phyloP scores from a whole-genome alignment of 1,284 basidiomycete species.

The Neonothopanus nambi region DNA sequence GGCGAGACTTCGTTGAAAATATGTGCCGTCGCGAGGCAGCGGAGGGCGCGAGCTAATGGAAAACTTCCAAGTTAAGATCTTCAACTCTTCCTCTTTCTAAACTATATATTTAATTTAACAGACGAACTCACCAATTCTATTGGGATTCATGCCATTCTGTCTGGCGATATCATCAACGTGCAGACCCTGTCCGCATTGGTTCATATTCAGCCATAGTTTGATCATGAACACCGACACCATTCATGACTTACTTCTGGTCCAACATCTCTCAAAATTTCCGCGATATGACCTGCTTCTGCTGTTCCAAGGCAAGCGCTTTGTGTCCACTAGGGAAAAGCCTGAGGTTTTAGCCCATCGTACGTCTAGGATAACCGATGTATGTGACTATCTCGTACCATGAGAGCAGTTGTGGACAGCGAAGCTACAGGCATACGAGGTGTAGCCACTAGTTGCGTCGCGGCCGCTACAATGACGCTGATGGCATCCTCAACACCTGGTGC shows the following conservation, averaged over 20 bases:
- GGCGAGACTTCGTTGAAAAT: slow-evolving; percentile 37
- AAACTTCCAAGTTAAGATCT: too few relatives aligned
- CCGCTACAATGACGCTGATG: slow-evolving; percentile 1
- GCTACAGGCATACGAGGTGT: not conserved
- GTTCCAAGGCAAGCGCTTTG: too few relatives aligned
- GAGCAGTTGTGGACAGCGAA: not conserved
- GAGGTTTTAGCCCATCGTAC: too few relatives aligned
- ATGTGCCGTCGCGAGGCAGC: slow-evolving; percentile 35
- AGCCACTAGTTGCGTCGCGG: slow-evolving; percentile 3
- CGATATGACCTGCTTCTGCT: not conserved
- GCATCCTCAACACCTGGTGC: not conserved
- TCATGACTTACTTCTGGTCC: not conserved
- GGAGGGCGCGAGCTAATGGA: slow-evolving; percentile 32
- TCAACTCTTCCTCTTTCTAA: too few relatives aligned
- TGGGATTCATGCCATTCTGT: slow-evolving; percentile 27
- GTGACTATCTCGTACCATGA: not conserved
- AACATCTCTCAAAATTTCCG: slow-evolving; percentile 5
- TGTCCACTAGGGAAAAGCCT: too few relatives aligned
- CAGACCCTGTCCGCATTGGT: too few relatives aligned
- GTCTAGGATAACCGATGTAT: too few relatives aligned
- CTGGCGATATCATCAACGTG: slow-evolving; percentile 36
- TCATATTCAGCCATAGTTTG: too few relatives aligned
- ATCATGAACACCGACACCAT: not conserved
- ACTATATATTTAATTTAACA: too few relatives aligned
- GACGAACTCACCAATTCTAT: slow-evolving; percentile 37